These are phyloP conservation scores for Saturnispora quitensis DNA, from an alignment of 805 yeast genomes.

Conservation along the genomic window DNA sequence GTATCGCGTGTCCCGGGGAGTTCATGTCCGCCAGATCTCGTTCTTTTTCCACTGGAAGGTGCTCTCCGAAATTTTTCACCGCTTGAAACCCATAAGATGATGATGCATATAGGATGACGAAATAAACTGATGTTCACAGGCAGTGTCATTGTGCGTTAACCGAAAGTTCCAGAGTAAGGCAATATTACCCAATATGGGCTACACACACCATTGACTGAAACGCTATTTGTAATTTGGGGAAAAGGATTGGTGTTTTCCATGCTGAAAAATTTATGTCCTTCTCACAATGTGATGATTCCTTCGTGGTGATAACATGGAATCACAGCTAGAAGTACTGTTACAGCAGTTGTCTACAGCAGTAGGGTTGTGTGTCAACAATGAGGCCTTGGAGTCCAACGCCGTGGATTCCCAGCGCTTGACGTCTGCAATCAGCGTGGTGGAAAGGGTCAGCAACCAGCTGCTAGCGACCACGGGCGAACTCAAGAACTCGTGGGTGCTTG, in stretches of 20 bases:
- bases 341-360: constrained; percentile 1
- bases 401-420: constrained; percentile 1
- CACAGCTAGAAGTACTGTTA: neutral
- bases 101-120: neutral
- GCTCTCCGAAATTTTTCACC: neutral
- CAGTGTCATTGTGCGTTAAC: neutral
- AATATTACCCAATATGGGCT: too few relatives aligned
- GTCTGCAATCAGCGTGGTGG: neutral
- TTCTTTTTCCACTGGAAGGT: constrained; percentile 1
- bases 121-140: neutral
- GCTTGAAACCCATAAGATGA: neutral
- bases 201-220: too few relatives aligned
- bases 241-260: neutral
- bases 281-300: too few relatives aligned
- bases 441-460: neutral
- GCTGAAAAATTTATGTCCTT: neutral
- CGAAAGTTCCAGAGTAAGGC: too few relatives aligned
- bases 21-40: neutral
- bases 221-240: neutral
- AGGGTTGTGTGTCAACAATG: neutral
- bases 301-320: neutral
- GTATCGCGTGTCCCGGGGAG: constrained; percentile 6
- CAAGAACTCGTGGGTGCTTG: neutral
- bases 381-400: neutral
- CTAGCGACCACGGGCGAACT: neutral